Percentiles rank a stretch among this genome's conserved stretches.
Conservation (phyloP, 371 early-diverging fungal species). For the Cladochytrium tenue region DNA sequence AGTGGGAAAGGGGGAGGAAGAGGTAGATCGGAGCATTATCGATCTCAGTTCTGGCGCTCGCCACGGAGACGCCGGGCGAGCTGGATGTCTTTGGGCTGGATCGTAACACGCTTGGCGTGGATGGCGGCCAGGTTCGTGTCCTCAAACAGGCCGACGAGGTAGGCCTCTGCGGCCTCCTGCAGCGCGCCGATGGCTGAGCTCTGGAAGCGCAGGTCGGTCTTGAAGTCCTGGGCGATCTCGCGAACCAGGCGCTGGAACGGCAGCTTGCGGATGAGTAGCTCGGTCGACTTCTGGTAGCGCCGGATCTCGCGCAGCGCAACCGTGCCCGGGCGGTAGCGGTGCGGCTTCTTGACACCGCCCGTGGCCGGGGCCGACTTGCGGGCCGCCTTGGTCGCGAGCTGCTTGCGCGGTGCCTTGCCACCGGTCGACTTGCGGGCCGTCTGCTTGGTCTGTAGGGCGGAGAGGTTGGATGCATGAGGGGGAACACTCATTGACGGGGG, state of each 20-base stretch:
- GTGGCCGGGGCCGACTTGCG: slow-evolving; percentile 66
- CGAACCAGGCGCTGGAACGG: slow-evolving; percentile 99
- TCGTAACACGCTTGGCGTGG: slow-evolving; percentile 99
- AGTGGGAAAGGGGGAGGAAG: too few relatives aligned
- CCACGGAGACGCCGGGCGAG: slow-evolving; percentile 71
- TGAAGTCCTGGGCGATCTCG: slow-evolving; percentile 96
- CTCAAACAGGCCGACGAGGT: slow-evolving; percentile 92
- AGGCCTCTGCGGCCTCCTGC: slow-evolving; percentile 98
- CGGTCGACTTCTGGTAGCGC: slow-evolving; percentile 98
- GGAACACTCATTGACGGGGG: too few relatives aligned
- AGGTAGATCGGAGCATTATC: too few relatives aligned
- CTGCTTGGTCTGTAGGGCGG: slow-evolving; percentile 86
- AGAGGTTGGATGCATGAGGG: too few relatives aligned
- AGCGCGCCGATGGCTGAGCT: slow-evolving; percentile 96
- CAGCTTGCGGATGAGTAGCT: slow-evolving; percentile 97
- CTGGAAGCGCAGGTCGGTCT: slow-evolving; percentile 98
- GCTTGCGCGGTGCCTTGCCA: slow-evolving; percentile 98
- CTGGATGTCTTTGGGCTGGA: slow-evolving; percentile 99
- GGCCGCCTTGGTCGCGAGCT: slow-evolving; percentile 95
- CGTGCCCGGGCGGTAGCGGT: slow-evolving; percentile 66
- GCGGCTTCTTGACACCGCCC: slow-evolving; percentile 54
- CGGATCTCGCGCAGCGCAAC: slow-evolving; percentile 84
- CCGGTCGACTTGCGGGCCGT: slow-evolving; percentile 99
- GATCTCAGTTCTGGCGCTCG: slow-evolving; percentile 34
- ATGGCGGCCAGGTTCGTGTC: slow-evolving; percentile 98